These are phyloP conservation scores for Botrytis elliptica DNA, from an alignment of 2,329 filamentous ascomycete species.

Conservation along the genomic window DNA sequence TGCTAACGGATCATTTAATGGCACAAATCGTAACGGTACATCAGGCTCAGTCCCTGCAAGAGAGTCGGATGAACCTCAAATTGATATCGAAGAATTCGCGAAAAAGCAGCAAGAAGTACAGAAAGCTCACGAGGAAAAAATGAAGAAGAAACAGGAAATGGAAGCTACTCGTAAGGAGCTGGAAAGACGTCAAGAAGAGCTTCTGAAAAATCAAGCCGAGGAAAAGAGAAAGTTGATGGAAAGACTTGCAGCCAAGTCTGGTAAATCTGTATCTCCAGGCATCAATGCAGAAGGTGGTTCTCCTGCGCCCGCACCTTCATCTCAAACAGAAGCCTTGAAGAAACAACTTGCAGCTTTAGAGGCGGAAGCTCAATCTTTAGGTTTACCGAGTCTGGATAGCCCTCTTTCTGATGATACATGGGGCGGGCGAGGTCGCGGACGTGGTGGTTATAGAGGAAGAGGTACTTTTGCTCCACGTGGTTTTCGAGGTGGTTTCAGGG, in stretches of 20 bases:
- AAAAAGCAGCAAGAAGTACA: conserved; percentile 72
- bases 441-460: conserved; percentile 40
- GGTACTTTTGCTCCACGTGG: conserved; percentile 40
- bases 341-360: conserved; percentile 72
- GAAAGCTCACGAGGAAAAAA: conserved; percentile 63
- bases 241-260: conserved; percentile 57
- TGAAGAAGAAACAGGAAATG: conserved; percentile 60
- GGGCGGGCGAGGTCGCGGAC: conserved; percentile 44
- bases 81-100: conserved; percentile 69
- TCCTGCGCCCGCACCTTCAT: conserved; percentile 26
- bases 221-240: conserved; percentile 62
- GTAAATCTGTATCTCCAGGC: conserved; percentile 30
- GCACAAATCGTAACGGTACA: conserved; percentile 34
- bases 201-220: conserved; percentile 62
- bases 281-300: conserved; percentile 25
- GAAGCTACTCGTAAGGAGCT: conserved; percentile 62
- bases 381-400: conserved; percentile 53
- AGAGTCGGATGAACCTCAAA: conserved; percentile 45
- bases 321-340: conserved; percentile 63
- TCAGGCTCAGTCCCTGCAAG: conserved; percentile 27
- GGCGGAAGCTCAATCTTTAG: conserved; percentile 67
- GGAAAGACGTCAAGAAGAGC: conserved; percentile 60
- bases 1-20: conserved; percentile 37
- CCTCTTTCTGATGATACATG: conserved; percentile 47
- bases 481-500: conserved; percentile 46